Evolutionary conservation across 495 filamentous ascomycete species (phyloP).

Genomic region (Neurospora terricola): DNA sequence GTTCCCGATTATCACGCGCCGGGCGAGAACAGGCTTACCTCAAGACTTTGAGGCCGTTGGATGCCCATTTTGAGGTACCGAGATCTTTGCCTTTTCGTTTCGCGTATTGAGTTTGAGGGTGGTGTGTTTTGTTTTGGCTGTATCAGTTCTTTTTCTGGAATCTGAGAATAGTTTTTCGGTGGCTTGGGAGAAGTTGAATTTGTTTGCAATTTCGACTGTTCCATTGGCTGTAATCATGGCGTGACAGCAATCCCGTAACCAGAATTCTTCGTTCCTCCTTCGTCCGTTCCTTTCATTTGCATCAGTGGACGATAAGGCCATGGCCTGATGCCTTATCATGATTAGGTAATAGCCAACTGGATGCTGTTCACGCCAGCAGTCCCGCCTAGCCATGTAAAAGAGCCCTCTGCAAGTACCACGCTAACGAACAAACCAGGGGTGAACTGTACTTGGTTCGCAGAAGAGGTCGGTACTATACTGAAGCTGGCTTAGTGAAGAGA

Average conservation of each 20-base stretch:
- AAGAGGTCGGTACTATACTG: too few species aligned
- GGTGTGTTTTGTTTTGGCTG: background rate
- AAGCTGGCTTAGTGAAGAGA: too few species aligned
- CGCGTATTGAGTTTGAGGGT: background rate
- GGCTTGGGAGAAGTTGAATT: background rate
- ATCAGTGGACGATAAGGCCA: background rate
- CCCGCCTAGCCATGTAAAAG: too few species aligned
- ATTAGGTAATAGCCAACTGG: too few species aligned
- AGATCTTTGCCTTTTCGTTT: background rate
- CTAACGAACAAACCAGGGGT: too few species aligned
- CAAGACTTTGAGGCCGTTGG: constrained; percentile 10
- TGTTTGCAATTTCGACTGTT: background rate
- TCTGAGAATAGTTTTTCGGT: background rate
- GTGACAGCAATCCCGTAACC: background rate
- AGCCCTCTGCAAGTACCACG: too few species aligned
- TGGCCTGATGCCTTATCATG: background rate
- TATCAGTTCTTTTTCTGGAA: background rate
- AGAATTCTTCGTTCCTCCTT: background rate
- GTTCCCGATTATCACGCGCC: constrained; percentile 54
- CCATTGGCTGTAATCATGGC: background rate
- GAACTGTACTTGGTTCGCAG: too few species aligned
- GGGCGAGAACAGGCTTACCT: constrained; percentile 33
- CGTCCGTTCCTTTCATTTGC: background rate
- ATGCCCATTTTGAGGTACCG: background rate
- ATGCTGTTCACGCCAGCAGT: too few species aligned